Evolutionary conservation across 163 green algal genomes (phyloP).

Genomic region (Trebouxiophyceae sp.): DNA sequence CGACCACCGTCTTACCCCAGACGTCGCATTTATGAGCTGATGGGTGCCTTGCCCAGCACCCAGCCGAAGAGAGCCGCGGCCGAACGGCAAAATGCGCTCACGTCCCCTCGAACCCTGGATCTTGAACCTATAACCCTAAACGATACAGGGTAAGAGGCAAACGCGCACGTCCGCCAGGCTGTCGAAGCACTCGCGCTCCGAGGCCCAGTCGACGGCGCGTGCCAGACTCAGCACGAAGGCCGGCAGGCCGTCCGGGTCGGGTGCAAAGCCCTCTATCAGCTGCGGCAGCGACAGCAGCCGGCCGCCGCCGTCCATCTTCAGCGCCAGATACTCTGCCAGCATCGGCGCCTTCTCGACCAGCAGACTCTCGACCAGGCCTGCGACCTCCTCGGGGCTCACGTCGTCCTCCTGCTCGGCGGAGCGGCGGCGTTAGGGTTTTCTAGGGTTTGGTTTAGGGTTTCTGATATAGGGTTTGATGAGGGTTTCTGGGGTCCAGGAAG

Average conservation of each 20-base stretch:
- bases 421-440: too few species aligned
- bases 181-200: slow-evolving; percentile 63
- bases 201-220: slow-evolving; percentile 71
- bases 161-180: slow-evolving; percentile 36
- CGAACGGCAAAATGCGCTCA: too few species aligned
- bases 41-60: too few species aligned
- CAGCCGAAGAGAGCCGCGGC: too few species aligned
- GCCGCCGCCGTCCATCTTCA: slow-evolving; percentile 27
- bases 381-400: slow-evolving; percentile 46
- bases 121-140: too few species aligned
- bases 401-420: slow-evolving; percentile 18
- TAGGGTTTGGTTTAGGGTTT: too few species aligned
- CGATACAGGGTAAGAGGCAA: too few species aligned
- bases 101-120: too few species aligned
- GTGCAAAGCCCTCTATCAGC: slow-evolving; percentile 58
- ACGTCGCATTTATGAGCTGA: too few species aligned
- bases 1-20: too few species aligned
- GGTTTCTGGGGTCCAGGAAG: too few species aligned
- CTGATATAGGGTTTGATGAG: too few species aligned
- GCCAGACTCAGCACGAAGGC: slow-evolving; percentile 64
- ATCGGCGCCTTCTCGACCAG: slow-evolving; percentile 58
- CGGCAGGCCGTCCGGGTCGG: slow-evolving; percentile 63
- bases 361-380: slow-evolving; percentile 47
- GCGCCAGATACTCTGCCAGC: slow-evolving; percentile 59
- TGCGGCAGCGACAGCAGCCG: slow-evolving; percentile 51